Evolutionary conservation across 805 yeast genomes (phyloP), one percentile per base, ranked within the genome.

Genomic region (Candida loeiensis): DNA sequence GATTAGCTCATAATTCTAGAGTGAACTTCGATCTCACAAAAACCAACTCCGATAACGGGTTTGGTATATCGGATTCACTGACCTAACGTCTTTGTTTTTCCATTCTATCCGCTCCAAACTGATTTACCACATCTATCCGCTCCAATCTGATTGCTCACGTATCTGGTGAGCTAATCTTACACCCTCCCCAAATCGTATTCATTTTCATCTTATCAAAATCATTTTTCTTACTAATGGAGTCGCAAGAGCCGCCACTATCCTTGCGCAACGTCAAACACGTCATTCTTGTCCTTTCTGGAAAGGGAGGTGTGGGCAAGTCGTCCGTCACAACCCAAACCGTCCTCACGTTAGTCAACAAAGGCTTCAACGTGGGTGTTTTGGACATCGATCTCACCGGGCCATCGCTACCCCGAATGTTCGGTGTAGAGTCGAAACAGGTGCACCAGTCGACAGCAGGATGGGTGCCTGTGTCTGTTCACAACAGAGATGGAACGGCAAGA

Each of bases 321-420:
- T 88, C 97, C 0, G 89, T 93, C 1, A 90, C 99, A 2, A 86
- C 96, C 0, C 99, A 93, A 57, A 71, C 89, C 1, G 98, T 97
- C 0, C 70, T 93, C n/a, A 72, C 90, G 0, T 68, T 93, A 21
- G 86, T 81, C 4, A 64, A 71, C 11, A 68, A 75, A 55, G 95
- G 93, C 2, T 78, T 59, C 54, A 82, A 75, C 51, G 96, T 93
- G n/a, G 99, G 99, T 2, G 95, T 93, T 0, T 66, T 93, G 17
- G 99, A 93, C 56, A 88, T 93, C 15, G 99, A 93, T 66, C 68
- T 93, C 31, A 93, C 99, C 0, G 99, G 99, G 0, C 99, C 99
- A 0, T 90, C 97, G 1, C 65, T 89, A 26, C 99, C 99, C 2
- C 71, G 99, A 37, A 89, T 93, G 95, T 89, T 93, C 66, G 97